Evolutionary conservation across 2,329 filamentous ascomycete species (phyloP).

Genomic region (Aspergillus uvarum): DNA sequence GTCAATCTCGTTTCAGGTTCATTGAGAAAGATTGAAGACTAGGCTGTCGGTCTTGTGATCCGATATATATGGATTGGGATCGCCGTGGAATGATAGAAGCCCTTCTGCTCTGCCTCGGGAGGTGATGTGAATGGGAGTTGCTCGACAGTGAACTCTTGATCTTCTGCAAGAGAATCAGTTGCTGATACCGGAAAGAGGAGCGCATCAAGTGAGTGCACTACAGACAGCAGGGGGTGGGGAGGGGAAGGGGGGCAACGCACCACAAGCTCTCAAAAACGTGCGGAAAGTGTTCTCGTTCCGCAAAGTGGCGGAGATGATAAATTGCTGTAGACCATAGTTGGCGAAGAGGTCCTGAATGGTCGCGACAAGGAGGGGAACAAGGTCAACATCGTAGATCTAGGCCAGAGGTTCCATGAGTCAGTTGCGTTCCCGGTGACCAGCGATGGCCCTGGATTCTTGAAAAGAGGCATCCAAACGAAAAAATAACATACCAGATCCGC

Average conservation of each 20-base stretch:
- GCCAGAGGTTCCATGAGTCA: not conserved
- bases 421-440: not conserved
- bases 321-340: slow-evolving; percentile 50
- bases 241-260: slow-evolving; percentile 45
- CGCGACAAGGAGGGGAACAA: slow-evolving; percentile 57
- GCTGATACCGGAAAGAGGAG: not conserved
- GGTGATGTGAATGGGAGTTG: slow-evolving; percentile 46
- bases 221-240: no score
- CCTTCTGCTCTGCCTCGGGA: slow-evolving; percentile 43
- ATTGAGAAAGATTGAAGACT: not conserved
- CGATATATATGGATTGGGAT: slow-evolving; percentile 42
- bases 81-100: slow-evolving; percentile 49
- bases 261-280: slow-evolving; percentile 57
- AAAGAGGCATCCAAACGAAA: not conserved
- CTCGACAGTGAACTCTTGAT: slow-evolving; percentile 36
- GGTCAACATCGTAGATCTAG: slow-evolving; percentile 62
- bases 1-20: no score
- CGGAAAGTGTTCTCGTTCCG: slow-evolving; percentile 63
- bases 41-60: slow-evolving; percentile 22
- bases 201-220: not conserved
- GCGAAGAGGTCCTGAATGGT: slow-evolving; percentile 59
- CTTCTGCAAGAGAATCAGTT: slow-evolving; percentile 25
- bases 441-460: no score
- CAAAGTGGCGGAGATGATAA: slow-evolving; percentile 61
- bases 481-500: slow-evolving; percentile 40